Percentiles rank a stretch among this genome's conserved stretches.
phyloP scores from a whole-genome alignment of 441 rosid genomes.

The Populus hybrid region DNA sequence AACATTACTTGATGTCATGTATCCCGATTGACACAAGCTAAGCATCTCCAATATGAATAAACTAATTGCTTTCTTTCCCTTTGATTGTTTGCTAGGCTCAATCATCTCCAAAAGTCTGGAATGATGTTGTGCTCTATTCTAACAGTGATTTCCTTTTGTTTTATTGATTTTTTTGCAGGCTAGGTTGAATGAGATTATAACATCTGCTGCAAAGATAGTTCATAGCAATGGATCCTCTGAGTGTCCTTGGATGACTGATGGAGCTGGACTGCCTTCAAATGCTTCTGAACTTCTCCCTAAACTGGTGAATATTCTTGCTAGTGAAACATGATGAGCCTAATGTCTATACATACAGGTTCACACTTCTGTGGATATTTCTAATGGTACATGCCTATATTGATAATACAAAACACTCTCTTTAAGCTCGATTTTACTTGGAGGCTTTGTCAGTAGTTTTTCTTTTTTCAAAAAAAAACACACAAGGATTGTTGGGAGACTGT shows the following conservation, averaged over 20 bases:
- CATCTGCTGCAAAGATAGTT: slow-evolving; percentile 48
- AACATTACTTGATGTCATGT: not conserved
- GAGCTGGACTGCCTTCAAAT: slow-evolving; percentile 92
- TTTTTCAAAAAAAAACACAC: not conserved
- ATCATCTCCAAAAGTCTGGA: not conserved
- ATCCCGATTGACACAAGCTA: not conserved
- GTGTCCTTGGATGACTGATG: slow-evolving; percentile 97
- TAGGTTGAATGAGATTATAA: slow-evolving; percentile 88
- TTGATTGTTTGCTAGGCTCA: not conserved
- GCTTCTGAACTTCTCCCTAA: slow-evolving; percentile 84
- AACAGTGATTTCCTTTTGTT: slow-evolving; percentile 10
- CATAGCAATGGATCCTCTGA: slow-evolving; percentile 54
- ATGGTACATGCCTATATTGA: not conserved
- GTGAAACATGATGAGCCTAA: not conserved
- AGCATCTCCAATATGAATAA: not conserved
- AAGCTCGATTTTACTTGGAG: not conserved
- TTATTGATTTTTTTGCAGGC: slow-evolving; percentile 49
- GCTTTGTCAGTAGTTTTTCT: not conserved
- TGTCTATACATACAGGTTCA: not conserved
- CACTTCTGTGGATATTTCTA: not conserved
- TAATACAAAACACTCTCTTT: not conserved
- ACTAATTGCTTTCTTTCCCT: not conserved
- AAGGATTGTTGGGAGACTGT: not conserved
- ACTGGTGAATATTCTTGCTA: slow-evolving; percentile 47
- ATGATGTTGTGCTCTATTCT: not conserved